A percentile compares a stretch with the other conserved stretches of the same genome.
Evolutionary conservation across 2,329 filamentous ascomycete genomes (phyloP).

Genomic region (Graphilbum fragrans): DNA sequence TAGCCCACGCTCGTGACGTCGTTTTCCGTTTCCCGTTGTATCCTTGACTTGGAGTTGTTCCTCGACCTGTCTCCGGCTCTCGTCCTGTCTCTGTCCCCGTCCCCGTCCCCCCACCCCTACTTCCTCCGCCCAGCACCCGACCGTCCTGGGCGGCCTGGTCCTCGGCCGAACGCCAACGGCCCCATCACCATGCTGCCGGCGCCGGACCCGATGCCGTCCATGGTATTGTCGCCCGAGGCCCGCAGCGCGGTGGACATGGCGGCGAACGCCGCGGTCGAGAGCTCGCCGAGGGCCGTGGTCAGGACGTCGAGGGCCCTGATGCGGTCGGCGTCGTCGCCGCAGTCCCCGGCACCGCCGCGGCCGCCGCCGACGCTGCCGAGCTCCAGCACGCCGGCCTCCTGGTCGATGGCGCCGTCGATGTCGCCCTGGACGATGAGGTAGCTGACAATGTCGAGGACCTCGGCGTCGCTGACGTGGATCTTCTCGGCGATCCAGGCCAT

Average conservation of each 20-base stretch:
- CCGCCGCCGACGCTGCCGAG: constrained; percentile 56
- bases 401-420: constrained; percentile 79
- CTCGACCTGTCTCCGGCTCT: too few relatives aligned
- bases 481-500: constrained; percentile 78
- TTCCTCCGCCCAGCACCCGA: too few relatives aligned
- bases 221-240: background rate
- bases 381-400: constrained; percentile 72
- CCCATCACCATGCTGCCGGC: too few relatives aligned
- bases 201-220: background rate
- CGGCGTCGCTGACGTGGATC: constrained; percentile 70
- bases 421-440: constrained; percentile 87
- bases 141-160: too few relatives aligned
- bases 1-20: too few relatives aligned
- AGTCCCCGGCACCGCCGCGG: too few relatives aligned
- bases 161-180: too few relatives aligned
- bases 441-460: constrained; percentile 91
- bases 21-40: too few relatives aligned
- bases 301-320: constrained; percentile 62
- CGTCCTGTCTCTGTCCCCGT: too few relatives aligned
- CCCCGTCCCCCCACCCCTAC: too few relatives aligned
- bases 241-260: constrained; percentile 58
- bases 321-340: constrained; percentile 65
- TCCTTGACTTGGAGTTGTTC: too few relatives aligned
- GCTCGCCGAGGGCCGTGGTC: constrained; percentile 52
- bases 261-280: constrained; percentile 64